Evolutionary conservation across 345 rosid genomes (phyloP).

Genomic region (Turnera subulata): DNA sequence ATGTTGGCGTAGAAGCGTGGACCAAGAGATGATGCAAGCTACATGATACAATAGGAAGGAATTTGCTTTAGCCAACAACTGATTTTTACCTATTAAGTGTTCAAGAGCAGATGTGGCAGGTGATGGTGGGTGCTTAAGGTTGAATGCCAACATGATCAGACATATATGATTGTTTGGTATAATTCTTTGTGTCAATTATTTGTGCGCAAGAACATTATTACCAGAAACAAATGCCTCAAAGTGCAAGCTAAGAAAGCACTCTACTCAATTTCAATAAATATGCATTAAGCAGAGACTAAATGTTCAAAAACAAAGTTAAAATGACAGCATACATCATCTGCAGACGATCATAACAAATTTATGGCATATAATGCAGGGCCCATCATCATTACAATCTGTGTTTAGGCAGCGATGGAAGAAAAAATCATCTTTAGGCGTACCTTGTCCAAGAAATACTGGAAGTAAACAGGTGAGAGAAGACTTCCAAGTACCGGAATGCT

Average conservation of each 20-base stretch:
- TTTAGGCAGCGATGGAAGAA: neutral
- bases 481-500: slow-evolving; percentile 64
- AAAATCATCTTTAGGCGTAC: slow-evolving; percentile 20
- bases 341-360: too few species aligned
- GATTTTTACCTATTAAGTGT: neutral
- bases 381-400: neutral
- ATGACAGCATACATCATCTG: too few species aligned
- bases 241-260: too few species aligned
- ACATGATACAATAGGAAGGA: slow-evolving; percentile 28
- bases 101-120: neutral
- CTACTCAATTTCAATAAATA: too few species aligned
- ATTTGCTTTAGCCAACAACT: neutral
- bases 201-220: too few species aligned
- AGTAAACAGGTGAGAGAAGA: slow-evolving; percentile 62
- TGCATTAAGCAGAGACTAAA: too few species aligned
- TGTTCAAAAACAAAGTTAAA: too few species aligned
- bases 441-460: slow-evolving; percentile 83
- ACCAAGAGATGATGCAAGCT: slow-evolving; percentile 98
- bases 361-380: neutral
- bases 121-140: too few species aligned
- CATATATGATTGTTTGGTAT: too few species aligned
- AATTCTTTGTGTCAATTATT: too few species aligned
- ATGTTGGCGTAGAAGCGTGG: slow-evolving; percentile 92
- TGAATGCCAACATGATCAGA: too few species aligned
- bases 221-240: too few species aligned